Conservation (phyloP, 371 early-diverging fungal genomes). For the Neoconidiobolus thromboides region DNA sequence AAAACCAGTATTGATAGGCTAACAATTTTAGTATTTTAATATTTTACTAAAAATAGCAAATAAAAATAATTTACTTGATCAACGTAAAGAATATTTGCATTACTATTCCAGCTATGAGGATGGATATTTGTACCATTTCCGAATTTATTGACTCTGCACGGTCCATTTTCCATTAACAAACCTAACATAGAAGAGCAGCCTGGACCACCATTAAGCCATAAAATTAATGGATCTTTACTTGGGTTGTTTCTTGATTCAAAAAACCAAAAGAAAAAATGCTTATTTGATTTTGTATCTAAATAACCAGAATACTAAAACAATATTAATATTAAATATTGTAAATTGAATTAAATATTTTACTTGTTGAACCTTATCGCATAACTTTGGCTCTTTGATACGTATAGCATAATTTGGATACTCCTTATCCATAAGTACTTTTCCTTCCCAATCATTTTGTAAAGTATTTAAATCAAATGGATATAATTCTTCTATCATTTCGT, state of each 20-base stretch:
- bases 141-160: constrained; percentile 40
- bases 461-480: constrained; percentile 3
- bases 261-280: constrained; percentile 48
- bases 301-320: constrained; percentile 42
- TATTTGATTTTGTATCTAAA: constrained; percentile 39
- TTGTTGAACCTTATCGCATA: constrained; percentile 63
- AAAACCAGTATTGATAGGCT: constrained; percentile 55
- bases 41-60: not conserved
- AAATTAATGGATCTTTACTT: constrained; percentile 38
- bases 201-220: constrained; percentile 65
- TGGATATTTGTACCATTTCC: constrained; percentile 32
- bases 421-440: constrained; percentile 18
- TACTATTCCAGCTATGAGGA: constrained; percentile 44
- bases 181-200: constrained; percentile 61
- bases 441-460: constrained; percentile 7
- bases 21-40: not conserved
- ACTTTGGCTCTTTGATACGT: constrained; percentile 39
- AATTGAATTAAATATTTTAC: constrained; percentile 10
- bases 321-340: not conserved
- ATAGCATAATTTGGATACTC: constrained; percentile 42
- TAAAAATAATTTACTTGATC: constrained; percentile 29
- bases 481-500: constrained; percentile 1
- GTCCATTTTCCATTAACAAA: constrained; percentile 53
- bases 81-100: constrained; percentile 53
- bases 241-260: constrained; percentile 52